Evolutionary conservation across 441 rosid genomes (phyloP).

Genomic region (Jatropha podagrica): DNA sequence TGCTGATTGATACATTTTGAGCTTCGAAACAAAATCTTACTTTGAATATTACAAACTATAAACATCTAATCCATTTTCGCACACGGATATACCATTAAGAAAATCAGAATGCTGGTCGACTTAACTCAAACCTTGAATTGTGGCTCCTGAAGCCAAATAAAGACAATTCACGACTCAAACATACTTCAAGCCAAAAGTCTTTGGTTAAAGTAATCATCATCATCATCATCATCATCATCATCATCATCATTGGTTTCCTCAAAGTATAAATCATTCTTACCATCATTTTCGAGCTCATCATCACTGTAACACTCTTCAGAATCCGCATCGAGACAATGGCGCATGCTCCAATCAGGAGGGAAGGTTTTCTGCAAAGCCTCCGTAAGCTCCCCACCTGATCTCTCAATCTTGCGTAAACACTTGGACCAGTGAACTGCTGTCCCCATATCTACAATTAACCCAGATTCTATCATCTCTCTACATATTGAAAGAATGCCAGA

Average conservation of each 20-base stretch:
- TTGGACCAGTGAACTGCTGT: slow-evolving; percentile 94
- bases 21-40: not conserved
- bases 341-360: slow-evolving; percentile 88
- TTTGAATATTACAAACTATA: not conserved
- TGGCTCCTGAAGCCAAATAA: not conserved
- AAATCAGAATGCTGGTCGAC: not conserved
- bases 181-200: slow-evolving; percentile 27
- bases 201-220: slow-evolving; percentile 32
- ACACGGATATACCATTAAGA: not conserved
- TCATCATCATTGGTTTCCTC: slow-evolving; percentile 24
- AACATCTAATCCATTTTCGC: not conserved
- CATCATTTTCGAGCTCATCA: slow-evolving; percentile 26
- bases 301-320: slow-evolving; percentile 39
- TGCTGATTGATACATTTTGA: not conserved
- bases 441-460: slow-evolving; percentile 85
- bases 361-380: slow-evolving; percentile 91
- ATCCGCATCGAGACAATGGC: slow-evolving; percentile 32
- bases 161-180: not conserved
- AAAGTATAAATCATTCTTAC: slow-evolving; percentile 27
- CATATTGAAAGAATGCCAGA: slow-evolving; percentile 58
- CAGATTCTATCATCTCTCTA: slow-evolving; percentile 74
- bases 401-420: slow-evolving; percentile 77
- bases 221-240: slow-evolving; percentile 29
- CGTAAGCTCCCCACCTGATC: slow-evolving; percentile 85
- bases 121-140: not conserved